Conservation (phyloP, 371 early-diverging fungal genomes). For the Blakeslea trispora region DNA sequence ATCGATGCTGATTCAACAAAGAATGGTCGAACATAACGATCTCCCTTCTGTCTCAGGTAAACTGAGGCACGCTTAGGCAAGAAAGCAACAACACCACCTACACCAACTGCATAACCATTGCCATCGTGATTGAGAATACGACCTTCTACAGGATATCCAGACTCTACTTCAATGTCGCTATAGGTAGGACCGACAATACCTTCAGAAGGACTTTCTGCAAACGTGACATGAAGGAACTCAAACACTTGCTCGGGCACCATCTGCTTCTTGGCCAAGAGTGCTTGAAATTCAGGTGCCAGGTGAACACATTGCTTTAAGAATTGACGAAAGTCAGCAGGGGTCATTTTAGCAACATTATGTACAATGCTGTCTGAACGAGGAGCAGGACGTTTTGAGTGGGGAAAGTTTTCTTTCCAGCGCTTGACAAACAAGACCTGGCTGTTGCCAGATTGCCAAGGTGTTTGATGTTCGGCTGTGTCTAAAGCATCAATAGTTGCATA, state of each 20-base stretch:
- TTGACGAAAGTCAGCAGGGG: slow-evolving; percentile 60
- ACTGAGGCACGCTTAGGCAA: slow-evolving; percentile 40
- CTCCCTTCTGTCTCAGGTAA: slow-evolving; percentile 26
- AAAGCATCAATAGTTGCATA: slow-evolving; percentile 59
- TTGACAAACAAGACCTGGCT: slow-evolving; percentile 54
- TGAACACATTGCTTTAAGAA: slow-evolving; percentile 57
- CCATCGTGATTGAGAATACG: slow-evolving; percentile 60
- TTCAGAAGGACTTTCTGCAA: slow-evolving; percentile 11
- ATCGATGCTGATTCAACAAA: slow-evolving; percentile 64
- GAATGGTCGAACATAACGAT: slow-evolving; percentile 55
- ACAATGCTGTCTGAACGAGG: slow-evolving; percentile 47
- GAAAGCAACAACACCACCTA: slow-evolving; percentile 68
- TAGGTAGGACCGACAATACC: slow-evolving; percentile 44
- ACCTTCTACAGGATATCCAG: slow-evolving; percentile 62
- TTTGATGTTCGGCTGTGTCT: slow-evolving; percentile 77
- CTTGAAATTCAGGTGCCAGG: slow-evolving; percentile 58
- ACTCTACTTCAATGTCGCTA: slow-evolving; percentile 32
- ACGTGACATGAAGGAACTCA: slow-evolving; percentile 30
- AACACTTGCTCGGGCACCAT: slow-evolving; percentile 38
- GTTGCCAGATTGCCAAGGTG: slow-evolving; percentile 68
- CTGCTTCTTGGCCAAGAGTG: slow-evolving; percentile 40
- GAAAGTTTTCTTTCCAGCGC: slow-evolving; percentile 77
- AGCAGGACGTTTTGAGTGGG: slow-evolving; percentile 55
- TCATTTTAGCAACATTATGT: slow-evolving; percentile 55
- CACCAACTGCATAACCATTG: slow-evolving; percentile 59